Evolutionary conservation across 768 basidiomycete genomes (phyloP), one percentile per base, ranked within the genome.

Genomic region (Crassisporium funariophilum): DNA sequence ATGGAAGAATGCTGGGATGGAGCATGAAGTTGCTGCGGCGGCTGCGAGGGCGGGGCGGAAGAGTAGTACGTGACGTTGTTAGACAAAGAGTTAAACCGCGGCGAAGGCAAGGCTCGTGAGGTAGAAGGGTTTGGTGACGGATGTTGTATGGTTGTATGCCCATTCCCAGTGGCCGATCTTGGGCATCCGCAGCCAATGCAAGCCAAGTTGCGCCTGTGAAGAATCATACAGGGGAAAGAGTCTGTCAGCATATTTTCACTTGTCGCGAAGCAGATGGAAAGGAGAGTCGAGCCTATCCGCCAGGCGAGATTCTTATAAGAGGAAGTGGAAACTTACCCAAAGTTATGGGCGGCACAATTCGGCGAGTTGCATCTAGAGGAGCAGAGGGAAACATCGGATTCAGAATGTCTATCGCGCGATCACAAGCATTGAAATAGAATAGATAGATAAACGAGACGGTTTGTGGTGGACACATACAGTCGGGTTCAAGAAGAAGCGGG

Each of bases 291-390:
- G 39, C 38, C 41, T 49, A 43, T 46, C 19, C 43, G 44, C 20
- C 46, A 54, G 44, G 47, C 29, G 41, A 24, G 35, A 23, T 21
- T 23, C 27, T 20, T 39, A 53, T 39, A 48, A 52, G 34, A 45
- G 17, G 44, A 49, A 54, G 54, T 49, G 58, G 53, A 53, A 46
- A 79, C 85, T 74, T 64, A 89, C 88, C 85, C 85, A 74, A 91
- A 91, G 70, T 91, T 91, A 64, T 90, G 87, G 11, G 86, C 88
- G 57, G 81, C 84, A 63, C 89, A 91, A 37, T 76, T 81, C 54
- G 79, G 72, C 46, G 79, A 77, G 46, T 69, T 70, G 61, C 88
- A 91, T 72, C 88, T 88, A 60, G 47, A 55, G 31, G 42, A 36
- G 44, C 38, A 58, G 57, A 64, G 52, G 55, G 53, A 55, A 50